Evolutionary conservation across 768 basidiomycete species (phyloP).

Genomic region (Strobilomyces confusus): DNA sequence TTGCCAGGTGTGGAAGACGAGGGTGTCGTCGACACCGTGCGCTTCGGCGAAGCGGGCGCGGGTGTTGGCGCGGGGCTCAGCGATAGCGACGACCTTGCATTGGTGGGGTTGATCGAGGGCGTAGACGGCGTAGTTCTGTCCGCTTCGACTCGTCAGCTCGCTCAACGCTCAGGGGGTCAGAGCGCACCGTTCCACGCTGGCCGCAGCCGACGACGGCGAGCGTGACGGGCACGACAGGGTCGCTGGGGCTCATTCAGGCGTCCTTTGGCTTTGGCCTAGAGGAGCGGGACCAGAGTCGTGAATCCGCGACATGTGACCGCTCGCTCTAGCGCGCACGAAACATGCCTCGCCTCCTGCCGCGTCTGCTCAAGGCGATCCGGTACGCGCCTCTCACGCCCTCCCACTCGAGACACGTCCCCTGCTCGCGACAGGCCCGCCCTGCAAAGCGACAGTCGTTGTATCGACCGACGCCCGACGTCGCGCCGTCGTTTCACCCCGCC

Average conservation of each 20-base stretch:
- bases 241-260: constrained; percentile 14
- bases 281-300: constrained; percentile 32
- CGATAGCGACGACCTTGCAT: constrained; percentile 81
- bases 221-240: constrained; percentile 46
- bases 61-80: constrained; percentile 74
- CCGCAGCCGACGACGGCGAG: constrained; percentile 81
- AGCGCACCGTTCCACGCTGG: constrained; percentile 66
- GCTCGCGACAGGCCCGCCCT: constrained; percentile 3
- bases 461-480: constrained; percentile 31
- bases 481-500: constrained; percentile 42
- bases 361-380: constrained; percentile 46
- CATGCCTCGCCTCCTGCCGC: constrained; percentile 73
- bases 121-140: constrained; percentile 61
- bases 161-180: background rate
- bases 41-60: constrained; percentile 51
- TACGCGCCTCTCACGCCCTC: constrained; percentile 20
- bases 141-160: background rate
- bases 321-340: too few relatives aligned
- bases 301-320: constrained; percentile 24
- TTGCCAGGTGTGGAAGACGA: constrained; percentile 68
- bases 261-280: constrained; percentile 21
- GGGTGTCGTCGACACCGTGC: constrained; percentile 61
- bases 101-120: constrained; percentile 53
- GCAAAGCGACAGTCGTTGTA: constrained; percentile 32
- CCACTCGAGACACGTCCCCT: constrained; percentile 11